Percentiles rank a stretch among this genome's conserved stretches.
Conservation (phyloP, 2,329 filamentous ascomycete genomes). For the Lasiodiplodia sp. region DNA sequence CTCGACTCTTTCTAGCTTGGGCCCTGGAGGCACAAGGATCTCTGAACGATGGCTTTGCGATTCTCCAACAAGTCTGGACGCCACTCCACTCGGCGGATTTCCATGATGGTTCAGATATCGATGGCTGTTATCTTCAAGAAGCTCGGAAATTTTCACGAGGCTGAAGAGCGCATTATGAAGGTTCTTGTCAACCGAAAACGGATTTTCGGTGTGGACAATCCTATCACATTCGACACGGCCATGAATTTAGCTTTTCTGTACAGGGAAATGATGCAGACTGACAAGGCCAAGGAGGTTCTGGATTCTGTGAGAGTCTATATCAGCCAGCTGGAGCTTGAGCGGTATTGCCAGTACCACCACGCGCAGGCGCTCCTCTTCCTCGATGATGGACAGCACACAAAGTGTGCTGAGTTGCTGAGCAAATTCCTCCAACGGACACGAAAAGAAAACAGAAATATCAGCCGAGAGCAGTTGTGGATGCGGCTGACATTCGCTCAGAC, state of each 20-base stretch:
- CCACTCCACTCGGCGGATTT: not conserved
- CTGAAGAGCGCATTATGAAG: not conserved
- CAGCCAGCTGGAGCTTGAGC: not conserved
- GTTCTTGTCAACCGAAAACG: not conserved
- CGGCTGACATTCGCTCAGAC: not conserved
- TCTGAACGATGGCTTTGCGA: not conserved
- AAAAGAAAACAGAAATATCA: not conserved
- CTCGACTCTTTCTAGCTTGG: not conserved
- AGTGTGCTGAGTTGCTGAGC: not conserved
- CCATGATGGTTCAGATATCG: not conserved
- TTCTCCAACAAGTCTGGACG: not conserved
- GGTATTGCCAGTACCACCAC: not conserved
- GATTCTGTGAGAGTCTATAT: not conserved
- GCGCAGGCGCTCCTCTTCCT: not conserved
- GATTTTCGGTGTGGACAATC: not conserved
- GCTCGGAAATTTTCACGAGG: not conserved
- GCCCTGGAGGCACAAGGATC: not conserved
- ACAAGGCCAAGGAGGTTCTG: not conserved
- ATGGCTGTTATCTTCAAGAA: not conserved
- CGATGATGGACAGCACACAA: not conserved
- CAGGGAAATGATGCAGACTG: not conserved
- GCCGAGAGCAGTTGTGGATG: not conserved
- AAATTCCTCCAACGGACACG: not conserved
- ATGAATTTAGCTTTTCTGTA: not conserved
- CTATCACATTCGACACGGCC: not conserved